Evolutionary conservation across 2,329 filamentous ascomycete genomes (phyloP), one percentile per base, ranked within the genome.

Genomic region (Venturia effusa): DNA sequence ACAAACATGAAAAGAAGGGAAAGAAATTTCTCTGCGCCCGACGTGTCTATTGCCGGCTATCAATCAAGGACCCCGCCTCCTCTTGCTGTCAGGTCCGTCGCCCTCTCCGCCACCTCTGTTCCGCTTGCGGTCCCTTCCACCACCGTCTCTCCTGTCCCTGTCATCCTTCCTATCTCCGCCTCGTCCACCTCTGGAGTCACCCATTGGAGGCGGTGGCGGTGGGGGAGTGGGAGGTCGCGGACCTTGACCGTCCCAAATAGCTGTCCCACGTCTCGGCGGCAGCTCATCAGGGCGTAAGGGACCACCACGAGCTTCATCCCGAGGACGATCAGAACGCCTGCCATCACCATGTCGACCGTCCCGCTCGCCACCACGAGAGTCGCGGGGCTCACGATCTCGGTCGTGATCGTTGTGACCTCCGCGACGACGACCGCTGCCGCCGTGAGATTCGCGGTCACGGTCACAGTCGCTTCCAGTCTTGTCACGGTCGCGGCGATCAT

Each of bases 131-230:
- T 63, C 7, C 64, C 67, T 24, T 67, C 66, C 2, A 43, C 67
- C 41, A 66, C 67, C 27, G 62, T 66, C 61, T 67, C 61, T 17
- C 60, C 65, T 30, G 13, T 63, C 51, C 11, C 37, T 60, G 17
- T 63, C 65, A 39, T 64, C 66, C 22, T 57, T 66, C 64, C 30
- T 66, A 34, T 59, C 65, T 10, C 51, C 65, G 10, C 60, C 61
- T 22, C 64, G 40, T 55, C 65, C 61, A 37, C 51, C 27, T 40
- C 51, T 41, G 48, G 45, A 43, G 8, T 60, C 64, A 37, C 61
- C 59, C 17, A 63, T 30, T 45, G 65, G 30, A 39, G 59, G 27
- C 61, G 22, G 19, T 43, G 62, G 41, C 65, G 64, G 57, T 41
- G 34, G 32, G 19, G 63, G 30, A 11, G 60, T 48, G 22, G 39